Conservation (phyloP, 805 yeast species). For the Barnettozyma vustinii region DNA sequence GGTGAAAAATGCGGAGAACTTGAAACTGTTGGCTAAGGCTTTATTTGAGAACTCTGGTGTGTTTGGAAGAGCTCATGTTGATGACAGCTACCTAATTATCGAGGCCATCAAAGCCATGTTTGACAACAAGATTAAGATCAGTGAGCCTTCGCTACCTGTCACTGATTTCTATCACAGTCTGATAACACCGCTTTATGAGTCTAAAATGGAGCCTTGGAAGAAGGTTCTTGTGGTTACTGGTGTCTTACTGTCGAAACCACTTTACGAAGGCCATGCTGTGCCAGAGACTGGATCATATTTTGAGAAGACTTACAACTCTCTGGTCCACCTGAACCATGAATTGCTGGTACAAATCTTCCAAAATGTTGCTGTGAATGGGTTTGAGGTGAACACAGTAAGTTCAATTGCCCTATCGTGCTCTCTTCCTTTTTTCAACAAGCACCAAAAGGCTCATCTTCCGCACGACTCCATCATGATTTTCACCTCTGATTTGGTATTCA, state of each 20-base stretch:
- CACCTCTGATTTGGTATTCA: constrained; percentile 17
- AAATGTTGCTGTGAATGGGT: constrained; percentile 14
- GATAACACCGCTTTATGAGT: constrained; percentile 27
- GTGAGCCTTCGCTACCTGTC: constrained; percentile 39
- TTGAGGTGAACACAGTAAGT: constrained; percentile 18
- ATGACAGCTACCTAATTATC: constrained; percentile 33
- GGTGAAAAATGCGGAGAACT: constrained; percentile 39
- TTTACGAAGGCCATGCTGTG: constrained; percentile 29
- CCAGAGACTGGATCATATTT: constrained; percentile 31
- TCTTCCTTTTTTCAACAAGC: constrained; percentile 13
- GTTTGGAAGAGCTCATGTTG: constrained; percentile 20
- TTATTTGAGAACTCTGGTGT: constrained; percentile 33
- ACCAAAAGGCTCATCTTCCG: constrained; percentile 17
- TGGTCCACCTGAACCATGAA: constrained; percentile 27
- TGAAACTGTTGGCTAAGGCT: constrained; percentile 33
- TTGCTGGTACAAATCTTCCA: constrained; percentile 17
- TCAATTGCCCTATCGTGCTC: constrained; percentile 18
- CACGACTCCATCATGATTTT: constrained; percentile 17
- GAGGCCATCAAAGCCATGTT: constrained; percentile 42
- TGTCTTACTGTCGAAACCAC: constrained; percentile 29
- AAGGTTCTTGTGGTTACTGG: constrained; percentile 41
- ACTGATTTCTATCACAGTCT: constrained; percentile 34
- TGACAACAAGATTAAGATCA: constrained; percentile 38
- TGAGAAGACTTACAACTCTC: constrained; percentile 30
- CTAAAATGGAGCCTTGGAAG: constrained; percentile 36